Evolutionary conservation across 75 land plant species (phyloP).

Genomic region (Selaginella tamariscina): DNA sequence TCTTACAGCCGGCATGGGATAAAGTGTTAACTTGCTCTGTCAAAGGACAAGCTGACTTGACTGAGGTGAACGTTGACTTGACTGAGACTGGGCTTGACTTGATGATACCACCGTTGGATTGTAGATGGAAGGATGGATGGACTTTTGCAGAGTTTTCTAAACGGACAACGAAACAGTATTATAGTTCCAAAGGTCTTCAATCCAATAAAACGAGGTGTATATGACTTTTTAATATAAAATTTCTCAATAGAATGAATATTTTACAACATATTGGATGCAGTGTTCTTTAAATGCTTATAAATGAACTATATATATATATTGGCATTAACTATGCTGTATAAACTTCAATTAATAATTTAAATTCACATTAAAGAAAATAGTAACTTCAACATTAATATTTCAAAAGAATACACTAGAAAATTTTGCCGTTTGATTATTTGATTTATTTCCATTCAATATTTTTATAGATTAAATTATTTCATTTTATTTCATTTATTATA

Average conservation of each 20-base stretch:
- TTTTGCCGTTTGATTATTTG: no score
- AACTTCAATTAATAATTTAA: no score
- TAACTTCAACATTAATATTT: no score
- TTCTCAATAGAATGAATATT: not conserved
- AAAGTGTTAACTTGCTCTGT: conserved; percentile 23
- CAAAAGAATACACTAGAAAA: no score
- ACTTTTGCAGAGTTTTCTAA: conserved; percentile 91
- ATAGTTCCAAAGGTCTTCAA: conserved; percentile 65
- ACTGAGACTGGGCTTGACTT: not conserved
- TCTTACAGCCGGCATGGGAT: conserved; percentile 85
- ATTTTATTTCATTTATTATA: no score
- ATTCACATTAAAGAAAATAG: no score
- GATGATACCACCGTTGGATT: conserved; percentile 46
- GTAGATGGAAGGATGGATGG: conserved; percentile 67
- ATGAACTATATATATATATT: no score
- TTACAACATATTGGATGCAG: no score
- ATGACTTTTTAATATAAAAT: not conserved
- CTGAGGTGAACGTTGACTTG: not conserved
- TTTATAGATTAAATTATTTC: no score
- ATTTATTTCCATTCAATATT: no score
- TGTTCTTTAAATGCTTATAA: no score
- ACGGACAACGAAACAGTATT: conserved; percentile 75
- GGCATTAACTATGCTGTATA: no score
- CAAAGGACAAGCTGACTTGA: not conserved
- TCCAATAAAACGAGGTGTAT: conserved; percentile 21